These are phyloP conservation scores for Lepidium sativum DNA, from an alignment of 345 rosid genomes.

Conservation along the genomic window DNA sequence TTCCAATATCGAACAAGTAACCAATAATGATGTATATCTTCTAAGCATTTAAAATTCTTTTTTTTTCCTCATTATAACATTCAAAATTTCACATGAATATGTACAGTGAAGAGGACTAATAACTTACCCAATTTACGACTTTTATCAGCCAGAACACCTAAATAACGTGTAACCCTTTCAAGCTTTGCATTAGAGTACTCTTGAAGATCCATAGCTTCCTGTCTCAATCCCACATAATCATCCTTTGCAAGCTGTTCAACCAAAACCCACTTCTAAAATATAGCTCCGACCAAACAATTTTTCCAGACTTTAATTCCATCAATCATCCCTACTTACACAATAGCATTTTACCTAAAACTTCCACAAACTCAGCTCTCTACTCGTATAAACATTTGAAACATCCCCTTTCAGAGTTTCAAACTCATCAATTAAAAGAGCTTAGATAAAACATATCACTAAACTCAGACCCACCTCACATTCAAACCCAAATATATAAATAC, in stretches of 20 bases:
- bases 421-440: neutral
- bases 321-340: neutral
- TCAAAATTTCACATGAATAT: neutral
- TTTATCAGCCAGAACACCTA: constrained; percentile 88
- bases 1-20: neutral
- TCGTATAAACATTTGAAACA: neutral
- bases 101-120: neutral
- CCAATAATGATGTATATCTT: neutral
- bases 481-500: neutral
- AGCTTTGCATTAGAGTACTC: constrained; percentile 92
- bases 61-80: neutral
- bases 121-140: constrained; percentile 65
- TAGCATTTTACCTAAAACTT: neutral
- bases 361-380: neutral
- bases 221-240: constrained; percentile 75
- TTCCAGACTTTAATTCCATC: neutral
- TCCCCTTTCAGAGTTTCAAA: neutral
- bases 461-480: neutral
- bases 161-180: constrained; percentile 83
- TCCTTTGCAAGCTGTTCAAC: constrained; percentile 60
- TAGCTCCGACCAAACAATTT: neutral
- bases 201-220: constrained; percentile 80
- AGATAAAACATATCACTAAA: neutral
- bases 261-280: neutral
- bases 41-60: neutral